phyloP scores from a whole-genome alignment of 345 rosid genomes.

The Salix viminalis region DNA sequence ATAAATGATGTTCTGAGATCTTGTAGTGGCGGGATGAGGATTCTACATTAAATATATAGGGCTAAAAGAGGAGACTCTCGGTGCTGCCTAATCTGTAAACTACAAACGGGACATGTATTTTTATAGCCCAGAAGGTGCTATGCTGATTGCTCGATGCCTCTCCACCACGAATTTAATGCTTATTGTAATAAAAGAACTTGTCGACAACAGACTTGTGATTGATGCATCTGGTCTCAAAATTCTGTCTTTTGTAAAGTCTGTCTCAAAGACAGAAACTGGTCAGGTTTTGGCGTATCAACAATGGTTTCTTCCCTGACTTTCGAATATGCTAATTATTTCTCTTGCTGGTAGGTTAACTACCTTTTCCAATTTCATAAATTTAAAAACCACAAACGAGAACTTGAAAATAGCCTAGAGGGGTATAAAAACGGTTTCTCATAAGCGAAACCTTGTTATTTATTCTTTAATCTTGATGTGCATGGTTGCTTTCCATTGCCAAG shows the following conservation, averaged over 20 bases:
- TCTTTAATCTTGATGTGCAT: background rate
- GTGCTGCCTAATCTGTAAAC: too few relatives aligned
- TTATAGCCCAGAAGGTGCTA: too few relatives aligned
- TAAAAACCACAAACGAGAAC: background rate
- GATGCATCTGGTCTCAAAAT: background rate
- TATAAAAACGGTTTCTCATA: background rate
- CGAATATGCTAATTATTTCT: background rate
- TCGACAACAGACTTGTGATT: background rate
- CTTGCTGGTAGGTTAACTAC: background rate
- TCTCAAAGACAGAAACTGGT: background rate
- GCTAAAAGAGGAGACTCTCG: too few relatives aligned
- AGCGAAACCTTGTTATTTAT: background rate
- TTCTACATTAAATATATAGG: background rate
- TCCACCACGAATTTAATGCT: background rate
- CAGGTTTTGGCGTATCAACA: background rate
- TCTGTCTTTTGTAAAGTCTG: background rate
- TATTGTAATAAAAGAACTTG: background rate
- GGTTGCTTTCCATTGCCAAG: conserved; percentile 2
- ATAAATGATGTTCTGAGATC: background rate
- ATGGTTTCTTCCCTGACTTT: background rate
- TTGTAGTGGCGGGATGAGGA: background rate
- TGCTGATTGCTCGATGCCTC: background rate
- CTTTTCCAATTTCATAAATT: background rate
- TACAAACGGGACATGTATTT: too few relatives aligned
- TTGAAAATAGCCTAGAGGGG: background rate